Evolutionary conservation across 139 green algal species (phyloP).

Genomic region (Astrephomene gubernaculifera): DNA sequence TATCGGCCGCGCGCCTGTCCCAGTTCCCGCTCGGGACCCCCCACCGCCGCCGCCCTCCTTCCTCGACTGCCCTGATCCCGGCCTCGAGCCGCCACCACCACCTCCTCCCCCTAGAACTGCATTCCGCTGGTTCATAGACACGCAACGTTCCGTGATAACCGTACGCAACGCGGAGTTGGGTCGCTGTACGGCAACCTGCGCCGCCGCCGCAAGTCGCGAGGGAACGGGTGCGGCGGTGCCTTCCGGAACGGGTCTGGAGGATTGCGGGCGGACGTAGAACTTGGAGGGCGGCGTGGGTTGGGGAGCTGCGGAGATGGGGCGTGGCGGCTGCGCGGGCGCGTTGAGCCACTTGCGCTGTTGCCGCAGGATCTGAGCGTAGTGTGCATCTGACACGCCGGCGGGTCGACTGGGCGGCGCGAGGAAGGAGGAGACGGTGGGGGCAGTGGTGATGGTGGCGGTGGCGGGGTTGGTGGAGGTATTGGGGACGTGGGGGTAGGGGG

Average conservation of each 20-base stretch:
- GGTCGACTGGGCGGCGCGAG: not conserved
- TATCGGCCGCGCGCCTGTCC: not conserved
- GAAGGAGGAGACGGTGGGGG: too few relatives aligned
- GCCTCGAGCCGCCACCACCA: too few relatives aligned
- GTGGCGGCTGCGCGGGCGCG: constrained; percentile 8
- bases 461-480: too few relatives aligned
- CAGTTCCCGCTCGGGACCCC: not conserved
- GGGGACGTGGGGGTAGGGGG: too few relatives aligned
- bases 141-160: not conserved
- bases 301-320: not conserved
- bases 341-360: constrained; percentile 39
- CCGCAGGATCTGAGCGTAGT: constrained; percentile 32
- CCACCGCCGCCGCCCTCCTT: not conserved
- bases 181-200: not conserved
- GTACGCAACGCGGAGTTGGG: not conserved
- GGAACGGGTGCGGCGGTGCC: constrained; percentile 15
- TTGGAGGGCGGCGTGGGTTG: not conserved
- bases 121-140: too few relatives aligned
- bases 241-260: not conserved
- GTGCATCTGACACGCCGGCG: not conserved
- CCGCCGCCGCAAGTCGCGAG: constrained; percentile 1
- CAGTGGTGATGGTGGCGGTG: too few relatives aligned
- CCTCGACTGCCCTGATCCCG: not conserved
- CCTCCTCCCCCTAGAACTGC: too few relatives aligned
- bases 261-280: constrained; percentile 2